A percentile compares a stretch with the other conserved stretches of the same genome.
phyloP scores from a whole-genome alignment of 1,139 yeast species.

The Kluyveromyces sp. region DNA sequence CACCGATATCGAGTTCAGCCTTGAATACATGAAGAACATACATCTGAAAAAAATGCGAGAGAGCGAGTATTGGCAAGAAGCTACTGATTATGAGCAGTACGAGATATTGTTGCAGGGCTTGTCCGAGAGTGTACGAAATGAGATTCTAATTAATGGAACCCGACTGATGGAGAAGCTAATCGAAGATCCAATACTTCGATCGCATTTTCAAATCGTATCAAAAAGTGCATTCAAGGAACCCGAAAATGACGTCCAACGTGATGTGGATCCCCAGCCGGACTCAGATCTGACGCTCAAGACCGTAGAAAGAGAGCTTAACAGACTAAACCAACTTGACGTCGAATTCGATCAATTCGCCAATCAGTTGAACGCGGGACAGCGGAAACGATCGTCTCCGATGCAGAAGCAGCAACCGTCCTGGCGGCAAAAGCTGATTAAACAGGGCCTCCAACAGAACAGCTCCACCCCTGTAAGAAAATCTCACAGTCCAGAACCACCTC shows the following conservation, averaged over 20 bases:
- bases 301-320: constrained; percentile 1
- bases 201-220: constrained; percentile 21
- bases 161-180: constrained; percentile 38
- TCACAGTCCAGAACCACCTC: too few relatives aligned
- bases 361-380: constrained; percentile 5
- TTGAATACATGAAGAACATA: constrained; percentile 37
- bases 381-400: constrained; percentile 7
- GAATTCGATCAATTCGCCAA: constrained; percentile 27
- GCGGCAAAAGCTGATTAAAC: constrained; percentile 6
- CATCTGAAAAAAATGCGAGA: constrained; percentile 42
- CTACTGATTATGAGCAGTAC: constrained; percentile 37
- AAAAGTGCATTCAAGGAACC: constrained; percentile 12
- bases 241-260: too few relatives aligned
- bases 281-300: background rate
- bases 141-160: constrained; percentile 50
- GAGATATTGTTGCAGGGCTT: constrained; percentile 39
- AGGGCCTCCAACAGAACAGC: background rate
- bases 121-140: constrained; percentile 44
- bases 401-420: constrained; percentile 7
- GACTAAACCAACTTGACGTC: constrained; percentile 17
- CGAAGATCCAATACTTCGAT: constrained; percentile 18
- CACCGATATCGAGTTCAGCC: constrained; percentile 45
- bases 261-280: background rate
- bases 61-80: constrained; percentile 48
- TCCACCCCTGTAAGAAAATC: background rate